A percentile compares a stretch with the other conserved stretches of the same genome.
phyloP scores from a whole-genome alignment of 2,329 filamentous ascomycete species.

The Pochonia chlamydosporia region DNA sequence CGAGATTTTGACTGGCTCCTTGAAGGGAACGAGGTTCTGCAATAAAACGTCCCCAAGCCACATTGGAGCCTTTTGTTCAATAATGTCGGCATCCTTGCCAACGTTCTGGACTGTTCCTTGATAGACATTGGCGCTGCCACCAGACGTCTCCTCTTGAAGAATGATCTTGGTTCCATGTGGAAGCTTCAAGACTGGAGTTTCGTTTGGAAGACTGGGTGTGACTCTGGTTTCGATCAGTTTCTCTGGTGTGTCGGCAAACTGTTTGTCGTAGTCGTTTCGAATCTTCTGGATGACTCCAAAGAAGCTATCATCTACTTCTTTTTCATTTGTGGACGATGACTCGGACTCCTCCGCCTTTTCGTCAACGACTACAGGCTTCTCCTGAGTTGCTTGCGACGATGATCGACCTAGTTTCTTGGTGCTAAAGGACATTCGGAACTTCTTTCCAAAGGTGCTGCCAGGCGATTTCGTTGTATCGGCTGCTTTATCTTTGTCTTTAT shows the following conservation, averaged over 20 bases:
- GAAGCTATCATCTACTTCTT: slow-evolving; percentile 71
- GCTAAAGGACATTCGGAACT: slow-evolving; percentile 77
- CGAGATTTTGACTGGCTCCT: slow-evolving; percentile 95
- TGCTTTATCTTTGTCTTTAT: too few species aligned
- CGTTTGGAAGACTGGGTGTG: slow-evolving; percentile 62
- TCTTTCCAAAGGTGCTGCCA: slow-evolving; percentile 70
- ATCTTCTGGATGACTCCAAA: slow-evolving; percentile 68
- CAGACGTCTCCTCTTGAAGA: slow-evolving; percentile 61
- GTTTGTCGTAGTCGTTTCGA: slow-evolving; percentile 66
- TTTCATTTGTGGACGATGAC: slow-evolving; percentile 59
- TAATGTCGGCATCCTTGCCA: slow-evolving; percentile 69
- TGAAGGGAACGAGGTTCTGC: slow-evolving; percentile 72
- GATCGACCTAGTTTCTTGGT: slow-evolving; percentile 79
- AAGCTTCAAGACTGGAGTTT: slow-evolving; percentile 71
- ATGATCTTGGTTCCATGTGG: slow-evolving; percentile 62
- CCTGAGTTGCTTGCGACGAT: slow-evolving; percentile 49
- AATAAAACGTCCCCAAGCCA: slow-evolving; percentile 90
- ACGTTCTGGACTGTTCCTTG: slow-evolving; percentile 78
- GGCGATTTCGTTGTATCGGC: slow-evolving; percentile 51
- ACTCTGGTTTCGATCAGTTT: slow-evolving; percentile 56
- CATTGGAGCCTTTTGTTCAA: slow-evolving; percentile 81
- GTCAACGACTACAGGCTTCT: slow-evolving; percentile 68
- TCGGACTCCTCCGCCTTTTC: slow-evolving; percentile 70
- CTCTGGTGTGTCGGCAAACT: slow-evolving; percentile 49
- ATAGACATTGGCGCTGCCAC: slow-evolving; percentile 78